phyloP scores from a whole-genome alignment of 148 eudicot species.

The Rhododendron ferrugineum region DNA sequence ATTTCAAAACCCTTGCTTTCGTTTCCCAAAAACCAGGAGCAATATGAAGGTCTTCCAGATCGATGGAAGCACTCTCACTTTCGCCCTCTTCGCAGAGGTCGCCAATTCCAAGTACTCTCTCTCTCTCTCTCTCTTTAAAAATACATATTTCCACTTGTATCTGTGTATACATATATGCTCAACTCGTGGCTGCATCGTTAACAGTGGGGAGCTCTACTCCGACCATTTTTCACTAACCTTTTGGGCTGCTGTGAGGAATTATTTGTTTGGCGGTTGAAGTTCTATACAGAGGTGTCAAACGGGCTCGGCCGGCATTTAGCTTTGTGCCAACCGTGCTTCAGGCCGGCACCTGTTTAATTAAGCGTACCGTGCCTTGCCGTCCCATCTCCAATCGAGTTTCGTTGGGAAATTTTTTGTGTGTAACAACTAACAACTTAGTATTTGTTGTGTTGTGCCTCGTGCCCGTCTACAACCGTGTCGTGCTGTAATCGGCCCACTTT shows the following conservation, averaged over 20 bases:
- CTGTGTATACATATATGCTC: neutral
- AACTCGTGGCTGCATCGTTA: neutral
- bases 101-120: conserved; percentile 58
- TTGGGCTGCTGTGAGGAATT: neutral
- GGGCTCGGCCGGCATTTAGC: neutral
- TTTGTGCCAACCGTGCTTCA: no score
- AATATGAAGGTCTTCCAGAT: conserved; percentile 61
- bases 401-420: neutral
- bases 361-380: no score
- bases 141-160: neutral
- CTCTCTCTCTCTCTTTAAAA: conserved; percentile 5
- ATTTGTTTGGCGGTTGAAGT: neutral
- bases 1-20: neutral
- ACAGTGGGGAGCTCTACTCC: neutral
- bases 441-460: neutral
- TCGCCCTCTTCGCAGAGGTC: conserved; percentile 67
- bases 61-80: conserved; percentile 40
- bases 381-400: no score
- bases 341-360: no score
- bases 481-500: no score
- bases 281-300: no score
- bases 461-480: neutral
- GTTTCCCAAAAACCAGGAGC: conserved; percentile 1
- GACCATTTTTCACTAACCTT: neutral
- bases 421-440: neutral